Conservation (phyloP, 495 filamentous ascomycete species). For the Cairneyella variabilis region DNA sequence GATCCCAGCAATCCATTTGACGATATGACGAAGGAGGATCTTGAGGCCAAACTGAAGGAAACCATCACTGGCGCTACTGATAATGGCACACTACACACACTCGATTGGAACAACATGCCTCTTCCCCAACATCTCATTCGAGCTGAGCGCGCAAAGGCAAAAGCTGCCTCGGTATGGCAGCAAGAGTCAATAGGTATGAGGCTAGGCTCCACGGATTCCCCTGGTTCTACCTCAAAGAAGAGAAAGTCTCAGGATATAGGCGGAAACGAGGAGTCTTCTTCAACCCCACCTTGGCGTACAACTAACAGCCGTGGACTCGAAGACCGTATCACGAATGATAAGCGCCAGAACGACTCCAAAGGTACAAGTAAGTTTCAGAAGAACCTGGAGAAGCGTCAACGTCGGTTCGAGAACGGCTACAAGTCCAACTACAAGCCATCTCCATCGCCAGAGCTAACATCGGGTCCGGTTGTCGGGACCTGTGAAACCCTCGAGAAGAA, state of each 20-base stretch:
- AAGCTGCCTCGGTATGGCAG: conserved; percentile 32
- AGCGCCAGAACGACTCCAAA: conserved; percentile 47
- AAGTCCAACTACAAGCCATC: conserved; percentile 56
- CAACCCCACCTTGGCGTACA: conserved; percentile 68
- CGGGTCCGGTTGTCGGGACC: conserved; percentile 82
- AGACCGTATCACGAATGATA: conserved; percentile 68
- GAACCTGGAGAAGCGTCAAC: conserved; percentile 82
- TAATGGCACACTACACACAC: conserved; percentile 56
- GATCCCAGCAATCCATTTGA: conserved; percentile 62
- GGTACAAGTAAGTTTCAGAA: conserved; percentile 83
- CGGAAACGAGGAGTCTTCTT: conserved; percentile 36
- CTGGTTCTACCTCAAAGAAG: too few relatives aligned
- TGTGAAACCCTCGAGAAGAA: conserved; percentile 85
- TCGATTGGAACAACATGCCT: conserved; percentile 79
- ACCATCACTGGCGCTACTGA: conserved; percentile 80
- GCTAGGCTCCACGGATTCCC: too few relatives aligned
- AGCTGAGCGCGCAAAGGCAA: conserved; percentile 57
- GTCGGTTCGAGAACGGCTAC: conserved; percentile 74
- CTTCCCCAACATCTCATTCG: conserved; percentile 86
- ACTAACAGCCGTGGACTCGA: conserved; percentile 65
- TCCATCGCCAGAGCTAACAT: conserved; percentile 53
- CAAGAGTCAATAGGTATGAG: conserved; percentile 26
- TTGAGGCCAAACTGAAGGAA: conserved; percentile 79
- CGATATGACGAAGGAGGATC: conserved; percentile 62
- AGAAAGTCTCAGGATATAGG: conserved; percentile 70